Evolutionary conservation across 2,329 filamentous ascomycete species (phyloP), one percentile per base, ranked within the genome.

Genomic region (Biscogniauxia sp.): DNA sequence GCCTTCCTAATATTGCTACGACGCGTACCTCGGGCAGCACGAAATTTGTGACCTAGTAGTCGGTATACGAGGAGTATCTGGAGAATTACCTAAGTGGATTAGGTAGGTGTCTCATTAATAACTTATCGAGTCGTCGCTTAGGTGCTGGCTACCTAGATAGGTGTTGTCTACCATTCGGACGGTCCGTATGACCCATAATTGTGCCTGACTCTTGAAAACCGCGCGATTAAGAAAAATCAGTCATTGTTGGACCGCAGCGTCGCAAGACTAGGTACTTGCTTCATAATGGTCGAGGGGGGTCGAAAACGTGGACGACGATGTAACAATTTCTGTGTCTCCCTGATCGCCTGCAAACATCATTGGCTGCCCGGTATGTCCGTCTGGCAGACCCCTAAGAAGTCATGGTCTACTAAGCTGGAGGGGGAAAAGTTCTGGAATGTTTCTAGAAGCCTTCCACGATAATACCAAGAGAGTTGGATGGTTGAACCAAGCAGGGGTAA

Each of bases 371-470:
- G 69, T 56, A 64, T 68, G 57, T 26, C 69, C 69, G 69, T 59
- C 59, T 57, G 60, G 62, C 55, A 58, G 50, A 57, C 51, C 58
- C 51, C 59, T 62, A 63, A 62, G 37, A 25, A 55, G 51, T 56
- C 51, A 45, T 28, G 28, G 56, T 50, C 55, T 59, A 60, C 65
- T 64, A 56, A 57, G 51, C 60, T 57, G 54, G 50, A 62, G 53
- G 50, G 1, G 58, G 66, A 68, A 69, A 62, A 49, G 45, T 68
- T 71, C 70, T 64, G 63, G 70, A 72, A 72, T 56, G 2, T 20
- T 71, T 72, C 69, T 64, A 66, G 70, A 68, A 68, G 26, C 4
- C 5, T 61, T 57, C 55, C 37, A n/a, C n/a, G 37, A 45, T 45
- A 11, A n/a, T 45, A 11, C 37, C 17, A 17, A 45, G n/a, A n/a